A percentile compares a stretch with the other conserved stretches of the same genome.
These are phyloP conservation scores for Populus tremula DNA, from an alignment of 345 rosid species.

Conservation along the genomic window DNA sequence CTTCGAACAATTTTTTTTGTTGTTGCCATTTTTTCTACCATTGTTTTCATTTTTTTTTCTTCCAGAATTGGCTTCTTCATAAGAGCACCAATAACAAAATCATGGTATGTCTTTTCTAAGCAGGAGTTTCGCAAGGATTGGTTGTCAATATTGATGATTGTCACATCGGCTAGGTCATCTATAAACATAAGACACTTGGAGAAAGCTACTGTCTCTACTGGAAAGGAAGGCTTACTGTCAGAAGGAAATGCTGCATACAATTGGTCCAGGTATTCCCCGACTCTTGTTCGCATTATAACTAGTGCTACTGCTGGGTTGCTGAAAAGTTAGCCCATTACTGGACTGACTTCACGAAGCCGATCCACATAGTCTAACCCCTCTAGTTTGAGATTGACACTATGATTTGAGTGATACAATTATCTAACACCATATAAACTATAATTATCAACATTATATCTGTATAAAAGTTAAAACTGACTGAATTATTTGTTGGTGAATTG, in stretches of 20 bases:
- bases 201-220: conserved; percentile 98
- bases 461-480: not conserved
- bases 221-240: conserved; percentile 95
- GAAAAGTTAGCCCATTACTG: not conserved
- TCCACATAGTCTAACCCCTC: not conserved
- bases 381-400: not conserved
- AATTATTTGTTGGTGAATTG: not conserved
- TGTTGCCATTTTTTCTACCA: not conserved
- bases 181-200: conserved; percentile 95
- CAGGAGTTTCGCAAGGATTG: conserved; percentile 98
- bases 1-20: not conserved
- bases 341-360: not conserved
- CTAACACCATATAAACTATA: not conserved
- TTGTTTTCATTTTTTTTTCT: not conserved
- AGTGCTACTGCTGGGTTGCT: not conserved
- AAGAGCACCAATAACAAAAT: conserved; percentile 3
- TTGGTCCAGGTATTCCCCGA: conserved; percentile 80
- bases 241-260: conserved; percentile 98
- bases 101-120: conserved; percentile 28
- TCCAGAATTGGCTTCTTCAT: not conserved
- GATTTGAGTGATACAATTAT: not conserved
- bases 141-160: conserved; percentile 91
- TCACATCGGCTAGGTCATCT: conserved; percentile 91
- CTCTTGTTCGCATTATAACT: conserved; percentile 17
- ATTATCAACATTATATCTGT: not conserved